Evolutionary conservation across 129 eudicot species (phyloP).

Genomic region (Apium graveolens): DNA sequence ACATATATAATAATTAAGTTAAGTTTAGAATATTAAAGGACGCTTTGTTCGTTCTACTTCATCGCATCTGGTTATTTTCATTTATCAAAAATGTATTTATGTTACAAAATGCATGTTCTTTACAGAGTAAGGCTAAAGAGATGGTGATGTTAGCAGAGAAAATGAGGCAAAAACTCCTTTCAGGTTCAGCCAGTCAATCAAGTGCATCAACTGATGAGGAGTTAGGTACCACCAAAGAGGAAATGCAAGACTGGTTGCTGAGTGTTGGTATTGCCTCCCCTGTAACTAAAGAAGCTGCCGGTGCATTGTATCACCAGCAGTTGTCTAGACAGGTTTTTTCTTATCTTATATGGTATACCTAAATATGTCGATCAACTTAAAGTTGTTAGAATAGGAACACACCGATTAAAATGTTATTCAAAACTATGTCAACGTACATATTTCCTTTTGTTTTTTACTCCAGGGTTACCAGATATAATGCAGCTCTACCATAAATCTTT

Average conservation of each 20-base stretch:
- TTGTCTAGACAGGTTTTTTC: slow-evolving; percentile 80
- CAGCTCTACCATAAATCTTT: not conserved
- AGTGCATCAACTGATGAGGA: slow-evolving; percentile 59
- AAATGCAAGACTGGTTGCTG: slow-evolving; percentile 91
- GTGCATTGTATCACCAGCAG: slow-evolving; percentile 95
- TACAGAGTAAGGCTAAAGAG: slow-evolving; percentile 85
- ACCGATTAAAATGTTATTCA: not conserved
- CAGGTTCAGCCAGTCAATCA: slow-evolving; percentile 54
- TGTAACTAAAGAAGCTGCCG: slow-evolving; percentile 96
- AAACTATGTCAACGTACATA: not conserved
- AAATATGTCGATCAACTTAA: not conserved
- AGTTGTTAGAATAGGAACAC: not conserved
- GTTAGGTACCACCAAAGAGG: slow-evolving; percentile 86
- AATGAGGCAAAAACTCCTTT: slow-evolving; percentile 83
- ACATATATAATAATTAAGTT: not conserved
- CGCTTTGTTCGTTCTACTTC: not conserved
- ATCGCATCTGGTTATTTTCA: not conserved
- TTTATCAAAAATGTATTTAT: not conserved
- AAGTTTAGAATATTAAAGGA: not conserved
- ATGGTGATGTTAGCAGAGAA: slow-evolving; percentile 95
- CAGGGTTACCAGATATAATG: not conserved
- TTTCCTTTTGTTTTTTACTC: not conserved
- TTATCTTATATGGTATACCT: not conserved
- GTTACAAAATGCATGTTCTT: not conserved
- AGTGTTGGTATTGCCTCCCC: slow-evolving; percentile 97